Conservation (phyloP, 2,329 filamentous ascomycete genomes). For the Dactylellina cionopaga region DNA sequence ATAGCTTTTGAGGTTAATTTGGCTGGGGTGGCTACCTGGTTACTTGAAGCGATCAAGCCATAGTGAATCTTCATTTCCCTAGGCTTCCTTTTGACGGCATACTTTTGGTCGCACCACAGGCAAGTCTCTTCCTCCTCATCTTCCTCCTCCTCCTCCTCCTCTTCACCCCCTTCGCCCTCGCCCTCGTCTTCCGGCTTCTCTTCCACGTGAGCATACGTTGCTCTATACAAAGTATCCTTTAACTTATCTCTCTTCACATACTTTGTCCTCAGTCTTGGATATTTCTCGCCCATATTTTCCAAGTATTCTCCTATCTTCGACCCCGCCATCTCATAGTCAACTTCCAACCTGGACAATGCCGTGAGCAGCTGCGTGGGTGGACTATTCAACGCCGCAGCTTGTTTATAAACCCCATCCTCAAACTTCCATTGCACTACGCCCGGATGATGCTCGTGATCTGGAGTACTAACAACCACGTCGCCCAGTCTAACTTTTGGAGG, state of each 20-base stretch:
- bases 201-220: conserved; percentile 25
- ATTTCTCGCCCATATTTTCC: conserved; percentile 46
- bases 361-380: background rate
- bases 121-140: background rate
- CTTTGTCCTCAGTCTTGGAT: conserved; percentile 48
- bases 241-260: conserved; percentile 52
- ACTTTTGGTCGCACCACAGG: background rate
- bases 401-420: too few relatives aligned
- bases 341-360: background rate
- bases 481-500: conserved; percentile 48
- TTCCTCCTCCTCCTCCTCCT: background rate
- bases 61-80: conserved; percentile 1
- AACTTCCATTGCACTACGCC: conserved; percentile 22
- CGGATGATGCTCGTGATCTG: too few relatives aligned
- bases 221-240: conserved; percentile 52
- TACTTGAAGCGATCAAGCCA: conserved; percentile 9
- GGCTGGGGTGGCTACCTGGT: conserved; percentile 17
- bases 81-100: conserved; percentile 34
- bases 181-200: background rate
- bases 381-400: conserved; percentile 11
- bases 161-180: conserved; percentile 12
- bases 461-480: conserved; percentile 8
- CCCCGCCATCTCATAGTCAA: background rate
- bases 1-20: background rate
- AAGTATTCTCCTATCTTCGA: conserved; percentile 36